A percentile compares a stretch with the other conserved stretches of the same genome.
phyloP scores from a whole-genome alignment of 805 yeast species.

The Myxozyma neglecta region DNA sequence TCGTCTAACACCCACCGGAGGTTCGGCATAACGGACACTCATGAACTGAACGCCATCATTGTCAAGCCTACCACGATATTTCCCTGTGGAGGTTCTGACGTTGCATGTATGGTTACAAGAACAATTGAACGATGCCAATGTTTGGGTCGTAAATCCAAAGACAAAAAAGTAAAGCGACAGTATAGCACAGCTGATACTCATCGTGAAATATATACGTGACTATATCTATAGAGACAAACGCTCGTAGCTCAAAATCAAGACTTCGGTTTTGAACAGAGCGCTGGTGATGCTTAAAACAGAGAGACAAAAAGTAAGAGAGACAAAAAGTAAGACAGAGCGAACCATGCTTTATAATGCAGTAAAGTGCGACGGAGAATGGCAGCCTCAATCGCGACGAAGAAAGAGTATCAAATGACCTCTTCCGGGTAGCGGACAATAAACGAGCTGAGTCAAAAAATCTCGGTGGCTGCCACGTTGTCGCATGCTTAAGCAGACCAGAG shows the following conservation, averaged over 20 bases:
- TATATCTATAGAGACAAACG: neutral
- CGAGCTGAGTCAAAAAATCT: no score
- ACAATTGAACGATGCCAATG: conserved; percentile 11
- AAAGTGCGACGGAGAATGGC: no score
- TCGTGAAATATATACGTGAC: neutral
- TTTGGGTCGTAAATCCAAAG: conserved; percentile 3
- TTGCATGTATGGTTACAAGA: conserved; percentile 17
- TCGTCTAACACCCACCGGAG: conserved; percentile 24
- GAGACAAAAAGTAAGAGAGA: no score
- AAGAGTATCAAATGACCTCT: no score
- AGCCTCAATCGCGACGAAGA: no score
- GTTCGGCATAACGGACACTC: conserved; percentile 28
- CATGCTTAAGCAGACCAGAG: no score
- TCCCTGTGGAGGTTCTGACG: conserved; percentile 26
- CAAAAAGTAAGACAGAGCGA: no score
- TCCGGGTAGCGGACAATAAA: no score
- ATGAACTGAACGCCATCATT: conserved; percentile 19
- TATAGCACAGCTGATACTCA: conserved; percentile 2
- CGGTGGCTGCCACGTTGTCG: no score
- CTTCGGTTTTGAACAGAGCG: neutral
- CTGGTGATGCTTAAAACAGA: no score
- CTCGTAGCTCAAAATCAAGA: neutral
- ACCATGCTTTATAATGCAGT: no score
- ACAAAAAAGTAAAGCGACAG: neutral
- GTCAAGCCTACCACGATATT: conserved; percentile 16